A percentile compares a stretch with the other conserved stretches of the same genome.
Conservation (phyloP, 306 rosid genomes). For the Dryas octopetala region DNA sequence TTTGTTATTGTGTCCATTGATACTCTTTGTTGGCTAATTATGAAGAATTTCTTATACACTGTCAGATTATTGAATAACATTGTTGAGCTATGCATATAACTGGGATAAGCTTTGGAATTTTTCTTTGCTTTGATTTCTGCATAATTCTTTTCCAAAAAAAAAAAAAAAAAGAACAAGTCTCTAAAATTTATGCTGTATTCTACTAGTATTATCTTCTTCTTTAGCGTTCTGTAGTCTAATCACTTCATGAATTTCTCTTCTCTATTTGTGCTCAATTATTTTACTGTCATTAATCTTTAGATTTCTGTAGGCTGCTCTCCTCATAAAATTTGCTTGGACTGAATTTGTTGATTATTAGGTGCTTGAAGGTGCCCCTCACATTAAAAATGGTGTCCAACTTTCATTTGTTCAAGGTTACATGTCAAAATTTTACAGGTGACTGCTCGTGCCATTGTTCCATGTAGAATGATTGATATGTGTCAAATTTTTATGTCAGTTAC, state of each 20-base stretch:
- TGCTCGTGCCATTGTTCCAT: slow-evolving; percentile 26
- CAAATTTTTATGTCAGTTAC: slow-evolving; percentile 11
- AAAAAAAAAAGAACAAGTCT: background rate
- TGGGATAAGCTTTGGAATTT: background rate
- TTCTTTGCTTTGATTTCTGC: background rate
- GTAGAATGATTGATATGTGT: background rate
- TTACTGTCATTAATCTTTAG: background rate
- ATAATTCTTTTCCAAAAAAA: background rate
- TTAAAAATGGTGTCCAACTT: slow-evolving; percentile 55
- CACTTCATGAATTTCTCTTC: background rate
- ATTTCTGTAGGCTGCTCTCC: slow-evolving; percentile 19
- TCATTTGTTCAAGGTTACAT: slow-evolving; percentile 90
- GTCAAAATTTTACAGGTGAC: slow-evolving; percentile 78
- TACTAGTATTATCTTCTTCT: background rate
- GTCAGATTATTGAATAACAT: background rate
- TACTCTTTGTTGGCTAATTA: background rate
- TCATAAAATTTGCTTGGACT: slow-evolving; percentile 23
- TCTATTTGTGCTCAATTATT: background rate
- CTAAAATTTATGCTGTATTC: background rate
- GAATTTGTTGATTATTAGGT: slow-evolving; percentile 45
- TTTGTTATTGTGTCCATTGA: background rate
- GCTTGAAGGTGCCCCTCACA: slow-evolving; percentile 62
- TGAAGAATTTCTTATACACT: background rate
- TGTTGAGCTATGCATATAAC: background rate
- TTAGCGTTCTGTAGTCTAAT: background rate